Percentiles rank a stretch among this genome's conserved stretches.
Conservation (phyloP, 306 rosid species). For the Lathyrus oleraceus region DNA sequence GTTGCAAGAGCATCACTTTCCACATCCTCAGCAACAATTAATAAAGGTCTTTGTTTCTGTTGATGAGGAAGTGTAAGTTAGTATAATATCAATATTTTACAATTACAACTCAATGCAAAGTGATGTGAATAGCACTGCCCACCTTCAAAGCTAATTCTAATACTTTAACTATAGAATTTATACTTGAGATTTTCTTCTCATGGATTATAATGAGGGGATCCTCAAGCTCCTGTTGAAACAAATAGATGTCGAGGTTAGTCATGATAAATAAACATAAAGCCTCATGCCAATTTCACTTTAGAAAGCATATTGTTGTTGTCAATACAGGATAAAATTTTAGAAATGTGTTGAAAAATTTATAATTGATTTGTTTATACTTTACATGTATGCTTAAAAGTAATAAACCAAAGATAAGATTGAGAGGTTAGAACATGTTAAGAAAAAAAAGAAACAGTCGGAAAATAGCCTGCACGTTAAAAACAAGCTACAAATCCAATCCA, state of each 20-base stretch:
- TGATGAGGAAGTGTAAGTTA: conserved; percentile 18
- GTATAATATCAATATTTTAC: conserved; percentile 3
- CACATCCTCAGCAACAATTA: conserved; percentile 89
- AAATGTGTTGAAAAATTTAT: not conserved
- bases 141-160: conserved; percentile 94
- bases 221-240: conserved; percentile 73
- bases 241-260: not conserved
- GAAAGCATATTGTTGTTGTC: not conserved
- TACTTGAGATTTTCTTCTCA: conserved; percentile 94
- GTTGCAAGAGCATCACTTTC: conserved; percentile 97
- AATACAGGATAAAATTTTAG: conserved; percentile 34
- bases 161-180: conserved; percentile 81
- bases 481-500: not conserved
- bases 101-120: conserved; percentile 15
- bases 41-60: conserved; percentile 87
- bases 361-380: not conserved
- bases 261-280: not conserved
- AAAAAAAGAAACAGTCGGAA: not conserved
- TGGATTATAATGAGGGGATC: conserved; percentile 93
- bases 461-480: not conserved
- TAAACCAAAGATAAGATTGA: not conserved
- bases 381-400: not conserved
- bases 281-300: not conserved
- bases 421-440: not conserved
- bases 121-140: conserved; percentile 19